These are phyloP conservation scores for Thuja plicata DNA, from an alignment of 83 land plant genomes.

Conservation along the genomic window DNA sequence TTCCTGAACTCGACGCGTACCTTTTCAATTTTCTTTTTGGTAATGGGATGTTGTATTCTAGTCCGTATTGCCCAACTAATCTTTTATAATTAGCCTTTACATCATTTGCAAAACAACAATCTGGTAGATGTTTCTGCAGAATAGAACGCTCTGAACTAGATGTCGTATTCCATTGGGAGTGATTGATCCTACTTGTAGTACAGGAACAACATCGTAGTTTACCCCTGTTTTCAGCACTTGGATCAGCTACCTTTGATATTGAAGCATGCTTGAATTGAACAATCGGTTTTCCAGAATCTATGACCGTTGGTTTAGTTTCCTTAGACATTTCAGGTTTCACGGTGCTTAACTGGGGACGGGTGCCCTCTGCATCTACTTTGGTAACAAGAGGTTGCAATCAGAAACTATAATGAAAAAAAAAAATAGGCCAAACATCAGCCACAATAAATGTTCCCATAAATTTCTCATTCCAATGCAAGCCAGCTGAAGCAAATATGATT, in stretches of 20 bases:
- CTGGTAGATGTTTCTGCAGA: constrained; percentile 5
- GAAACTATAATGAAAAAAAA: background rate
- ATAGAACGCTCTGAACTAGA: background rate
- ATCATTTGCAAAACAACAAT: constrained; percentile 11
- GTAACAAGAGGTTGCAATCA: constrained; percentile 1
- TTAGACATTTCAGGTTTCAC: background rate
- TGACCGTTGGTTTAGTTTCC: background rate
- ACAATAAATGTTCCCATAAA: background rate
- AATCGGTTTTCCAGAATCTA: background rate
- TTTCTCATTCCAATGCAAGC: background rate
- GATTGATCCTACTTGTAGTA: background rate
- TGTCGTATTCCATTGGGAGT: background rate
- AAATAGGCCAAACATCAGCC: background rate
- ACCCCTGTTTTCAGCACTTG: background rate
- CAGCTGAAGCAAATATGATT: background rate
- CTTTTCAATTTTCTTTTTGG: constrained; percentile 3
- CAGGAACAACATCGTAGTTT: background rate
- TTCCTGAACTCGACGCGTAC: constrained; percentile 14
- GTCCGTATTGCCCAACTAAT: constrained; percentile 38
- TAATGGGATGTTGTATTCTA: constrained; percentile 31
- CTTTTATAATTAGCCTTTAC: constrained; percentile 20
- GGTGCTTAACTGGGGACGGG: background rate
- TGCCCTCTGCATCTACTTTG: background rate
- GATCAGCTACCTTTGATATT: background rate
- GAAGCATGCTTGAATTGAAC: background rate